A percentile compares a stretch with the other conserved stretches of the same genome.
phyloP scores from a whole-genome alignment of 257 asterid species.

The Solanum raphanifolium region DNA sequence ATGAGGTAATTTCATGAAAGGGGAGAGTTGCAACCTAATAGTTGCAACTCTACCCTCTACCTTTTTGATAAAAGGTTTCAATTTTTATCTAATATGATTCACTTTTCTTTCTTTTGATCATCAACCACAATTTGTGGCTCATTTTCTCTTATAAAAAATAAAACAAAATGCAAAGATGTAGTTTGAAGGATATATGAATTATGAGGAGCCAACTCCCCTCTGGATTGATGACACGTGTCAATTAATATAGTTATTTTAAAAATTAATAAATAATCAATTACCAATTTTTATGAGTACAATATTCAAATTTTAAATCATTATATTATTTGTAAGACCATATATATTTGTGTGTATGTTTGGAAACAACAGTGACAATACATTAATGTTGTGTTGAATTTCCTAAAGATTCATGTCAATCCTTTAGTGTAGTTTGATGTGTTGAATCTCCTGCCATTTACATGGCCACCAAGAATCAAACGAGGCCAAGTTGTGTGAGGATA shows the following conservation, averaged over 20 bases:
- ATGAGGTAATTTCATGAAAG: background rate
- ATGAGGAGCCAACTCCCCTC: background rate
- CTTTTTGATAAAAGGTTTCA: background rate
- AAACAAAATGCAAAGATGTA: background rate
- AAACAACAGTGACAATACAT: no score
- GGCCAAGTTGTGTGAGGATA: no score
- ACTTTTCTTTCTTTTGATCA: background rate
- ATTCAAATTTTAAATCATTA: no score
- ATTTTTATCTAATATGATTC: background rate
- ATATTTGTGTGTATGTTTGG: no score
- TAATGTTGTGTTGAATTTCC: no score
- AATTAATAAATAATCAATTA: no score
- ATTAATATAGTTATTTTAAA: background rate
- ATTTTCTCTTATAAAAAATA: background rate
- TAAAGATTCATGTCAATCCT: no score
- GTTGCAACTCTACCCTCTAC: background rate
- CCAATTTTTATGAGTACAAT: background rate
- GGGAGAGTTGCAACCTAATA: background rate
- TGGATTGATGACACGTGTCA: background rate
- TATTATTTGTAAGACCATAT: no score
- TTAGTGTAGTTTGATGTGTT: no score
- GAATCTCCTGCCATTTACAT: no score
- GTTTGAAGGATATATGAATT: background rate
- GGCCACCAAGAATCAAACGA: no score
- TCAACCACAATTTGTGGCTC: background rate